Evolutionary conservation across 139 green algal species (phyloP).

Genomic region (Chlorella vulgaris): DNA sequence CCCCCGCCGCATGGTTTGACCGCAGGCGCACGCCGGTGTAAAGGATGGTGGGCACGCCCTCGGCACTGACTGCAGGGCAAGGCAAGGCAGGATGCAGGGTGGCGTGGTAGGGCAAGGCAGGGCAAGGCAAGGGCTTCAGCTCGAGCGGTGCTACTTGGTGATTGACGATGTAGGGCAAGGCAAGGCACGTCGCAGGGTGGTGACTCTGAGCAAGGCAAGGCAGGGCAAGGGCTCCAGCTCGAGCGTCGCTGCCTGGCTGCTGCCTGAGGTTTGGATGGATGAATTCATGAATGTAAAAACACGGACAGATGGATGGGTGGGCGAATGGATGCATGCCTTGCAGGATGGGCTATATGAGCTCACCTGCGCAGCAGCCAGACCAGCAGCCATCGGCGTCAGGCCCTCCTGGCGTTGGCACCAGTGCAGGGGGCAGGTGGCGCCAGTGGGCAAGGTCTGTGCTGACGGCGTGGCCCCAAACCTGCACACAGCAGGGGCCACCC

Average conservation of each 20-base stretch:
- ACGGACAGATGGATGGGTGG: too few species aligned
- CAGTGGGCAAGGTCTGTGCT: slow-evolving; percentile 76
- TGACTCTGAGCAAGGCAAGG: too few species aligned
- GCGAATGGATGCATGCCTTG: too few species aligned
- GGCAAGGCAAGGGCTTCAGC: too few species aligned
- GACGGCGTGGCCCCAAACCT: slow-evolving; percentile 80
- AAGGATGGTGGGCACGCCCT: slow-evolving; percentile 66
- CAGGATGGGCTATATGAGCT: slow-evolving; percentile 16
- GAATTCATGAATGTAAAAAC: too few species aligned
- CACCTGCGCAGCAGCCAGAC: slow-evolving; percentile 67
- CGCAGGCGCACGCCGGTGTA: slow-evolving; percentile 82
- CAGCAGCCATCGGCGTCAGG: slow-evolving; percentile 87
- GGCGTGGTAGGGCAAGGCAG: neutral
- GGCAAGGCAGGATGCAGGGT: neutral
- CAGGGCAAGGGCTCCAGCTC: too few species aligned
- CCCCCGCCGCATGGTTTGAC: slow-evolving; percentile 55
- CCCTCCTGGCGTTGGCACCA: slow-evolving; percentile 69
- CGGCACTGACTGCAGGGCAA: slow-evolving; percentile 1
- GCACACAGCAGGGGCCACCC: neutral
- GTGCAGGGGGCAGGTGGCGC: slow-evolving; percentile 72
- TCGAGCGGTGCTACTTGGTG: too few species aligned
- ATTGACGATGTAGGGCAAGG: too few species aligned
- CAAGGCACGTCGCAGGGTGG: too few species aligned
- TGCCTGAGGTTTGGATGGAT: too few species aligned
- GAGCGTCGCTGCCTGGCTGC: too few species aligned